Base-by-base conservation (phyloP, 176 grass and related monocot genomes). In the Rhynchospora breviuscula region DNA sequence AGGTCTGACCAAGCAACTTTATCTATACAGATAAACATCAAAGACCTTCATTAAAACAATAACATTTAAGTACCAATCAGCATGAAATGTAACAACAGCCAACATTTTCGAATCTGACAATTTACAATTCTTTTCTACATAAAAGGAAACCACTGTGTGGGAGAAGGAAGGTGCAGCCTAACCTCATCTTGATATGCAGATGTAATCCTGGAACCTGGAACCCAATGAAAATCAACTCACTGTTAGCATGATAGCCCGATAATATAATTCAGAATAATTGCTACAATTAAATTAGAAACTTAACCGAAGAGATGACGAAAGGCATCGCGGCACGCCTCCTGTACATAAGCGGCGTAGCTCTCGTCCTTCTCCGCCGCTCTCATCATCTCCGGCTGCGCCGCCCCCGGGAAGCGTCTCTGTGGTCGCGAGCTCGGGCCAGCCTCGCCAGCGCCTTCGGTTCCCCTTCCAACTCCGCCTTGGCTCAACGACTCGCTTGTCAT, bases 301-400 rank as follows among this genome's bases (percentile, higher is more conserved):
- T 47, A 25, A 98, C 96, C 96, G 19, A 98, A 98, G 35, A 95
- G 86, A 79, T 95, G 92, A 63, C 93, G 90, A 71, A 95, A 93
- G 51, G 93, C 96, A 40, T 98, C 96, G 75, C 93, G 96, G 93
- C 91, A 98, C 46, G 96, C 93, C 81, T 98, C 96, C 51, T 94
- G 94, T 80, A 98, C 89, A 83, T 95, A 90, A 53, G 88, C 91
- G 14, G 92, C 89, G 84, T 98, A 98, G 86, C 85, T 88, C 22
- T 98, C 96, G 80, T 98, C 96, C 88, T 98, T 98, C 89, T 98
- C 93, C 59, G 93, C 96, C 25, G 96, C 96, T 48, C 96, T 80
- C 96, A 95, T 98, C 89, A 98, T 85, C 93, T 98, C 96, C 64
- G 96, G 96, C 88, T 93, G 93, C 54, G 93, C 96, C 80, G 96